Conservation (phyloP, 1,284 basidiomycete species). For the Cryptococcus jaspeensis region DNA sequence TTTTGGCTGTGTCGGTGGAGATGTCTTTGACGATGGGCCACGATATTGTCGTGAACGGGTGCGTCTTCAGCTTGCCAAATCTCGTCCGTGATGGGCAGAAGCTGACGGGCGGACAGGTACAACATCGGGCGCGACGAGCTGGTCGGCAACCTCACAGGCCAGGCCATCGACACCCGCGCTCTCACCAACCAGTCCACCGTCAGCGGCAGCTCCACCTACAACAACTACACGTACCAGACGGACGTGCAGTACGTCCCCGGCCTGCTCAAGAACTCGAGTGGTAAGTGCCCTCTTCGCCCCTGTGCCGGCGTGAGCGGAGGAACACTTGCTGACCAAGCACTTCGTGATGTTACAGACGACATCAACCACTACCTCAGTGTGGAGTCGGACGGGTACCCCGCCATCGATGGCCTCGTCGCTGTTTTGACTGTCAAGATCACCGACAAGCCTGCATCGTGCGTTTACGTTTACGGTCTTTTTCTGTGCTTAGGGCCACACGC, state of each 20-base stretch:
- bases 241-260: conserved; percentile 67
- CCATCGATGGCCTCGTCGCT: conserved; percentile 82
- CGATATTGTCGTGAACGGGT: conserved; percentile 62
- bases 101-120: conserved; percentile 49
- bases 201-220: conserved; percentile 35
- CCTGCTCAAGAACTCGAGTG: conserved; percentile 64
- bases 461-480: background rate
- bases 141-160: conserved; percentile 71
- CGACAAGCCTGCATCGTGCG: conserved; percentile 24
- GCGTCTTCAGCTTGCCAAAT: conserved; percentile 16
- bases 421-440: conserved; percentile 73
- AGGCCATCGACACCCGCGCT: conserved; percentile 57
- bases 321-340: conserved; percentile 1
- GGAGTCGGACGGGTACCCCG: conserved; percentile 59
- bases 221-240: conserved; percentile 68
- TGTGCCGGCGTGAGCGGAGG: background rate
- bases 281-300: conserved; percentile 18
- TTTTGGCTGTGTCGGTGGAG: conserved; percentile 79
- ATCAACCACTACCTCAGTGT: conserved; percentile 75
- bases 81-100: background rate
- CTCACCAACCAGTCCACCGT: conserved; percentile 59
- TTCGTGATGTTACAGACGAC: conserved; percentile 47
- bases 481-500: too few species aligned
- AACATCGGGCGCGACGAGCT: conserved; percentile 70
- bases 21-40: conserved; percentile 61